These are phyloP conservation scores for Erysiphe pisi DNA, from an alignment of 2,329 filamentous ascomycete species.

Conservation along the genomic window DNA sequence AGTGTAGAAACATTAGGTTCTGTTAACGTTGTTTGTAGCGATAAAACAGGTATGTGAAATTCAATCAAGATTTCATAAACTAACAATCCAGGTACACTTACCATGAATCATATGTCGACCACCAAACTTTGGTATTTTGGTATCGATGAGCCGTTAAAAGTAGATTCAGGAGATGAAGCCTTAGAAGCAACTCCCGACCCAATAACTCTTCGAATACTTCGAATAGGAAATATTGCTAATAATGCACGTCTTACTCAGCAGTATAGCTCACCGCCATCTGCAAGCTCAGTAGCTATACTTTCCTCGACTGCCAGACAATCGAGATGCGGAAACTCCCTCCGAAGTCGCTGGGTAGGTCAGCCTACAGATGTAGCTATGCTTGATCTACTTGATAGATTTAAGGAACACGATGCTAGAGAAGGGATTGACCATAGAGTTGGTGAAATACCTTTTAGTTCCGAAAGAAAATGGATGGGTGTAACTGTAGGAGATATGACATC, in stretches of 20 bases:
- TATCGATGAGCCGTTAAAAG: constrained; percentile 42
- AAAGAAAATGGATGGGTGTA: constrained; percentile 99
- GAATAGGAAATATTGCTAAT: constrained; percentile 94
- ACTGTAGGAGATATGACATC: constrained; percentile 50
- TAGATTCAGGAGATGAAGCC: constrained; percentile 46
- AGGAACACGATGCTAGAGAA: constrained; percentile 82
- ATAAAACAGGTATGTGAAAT: constrained; percentile 64
- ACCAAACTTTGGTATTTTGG: constrained; percentile 96
- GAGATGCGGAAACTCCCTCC: constrained; percentile 42
- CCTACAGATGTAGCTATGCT: constrained; percentile 97
- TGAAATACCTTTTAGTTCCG: constrained; percentile 92
- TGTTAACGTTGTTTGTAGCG: constrained; percentile 99
- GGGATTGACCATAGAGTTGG: constrained; percentile 69
- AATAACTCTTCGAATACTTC: constrained; percentile 67
- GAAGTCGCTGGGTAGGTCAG: constrained; percentile 91
- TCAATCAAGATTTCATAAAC: constrained; percentile 21
- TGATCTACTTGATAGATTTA: constrained; percentile 80
- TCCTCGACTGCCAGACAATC: constrained; percentile 55
- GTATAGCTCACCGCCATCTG: constrained; percentile 58
- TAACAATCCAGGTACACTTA: constrained; percentile 59
- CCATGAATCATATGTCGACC: constrained; percentile 96
- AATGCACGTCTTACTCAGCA: constrained; percentile 71
- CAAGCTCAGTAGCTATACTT: constrained; percentile 65
- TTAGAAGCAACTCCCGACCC: constrained; percentile 53
- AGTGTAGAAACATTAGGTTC: constrained; percentile 96